Conservation (phyloP, 2,329 filamentous ascomycete species). For the Lachnellula suecica region DNA sequence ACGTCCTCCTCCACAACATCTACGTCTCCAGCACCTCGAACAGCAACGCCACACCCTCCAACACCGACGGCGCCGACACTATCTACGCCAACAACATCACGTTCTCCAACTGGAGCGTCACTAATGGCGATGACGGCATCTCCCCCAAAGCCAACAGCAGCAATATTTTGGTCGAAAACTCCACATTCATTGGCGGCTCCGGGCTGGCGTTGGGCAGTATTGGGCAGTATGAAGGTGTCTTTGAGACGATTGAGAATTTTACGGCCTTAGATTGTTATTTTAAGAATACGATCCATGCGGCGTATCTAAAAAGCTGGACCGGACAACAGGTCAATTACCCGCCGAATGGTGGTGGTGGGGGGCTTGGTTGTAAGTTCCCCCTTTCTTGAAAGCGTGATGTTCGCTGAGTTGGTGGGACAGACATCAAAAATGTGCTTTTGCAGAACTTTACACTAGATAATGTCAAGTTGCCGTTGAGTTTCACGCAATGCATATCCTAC, state of each 20-base stretch:
- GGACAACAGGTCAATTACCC: constrained; percentile 48
- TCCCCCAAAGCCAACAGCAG: constrained; percentile 55
- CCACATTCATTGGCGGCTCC: constrained; percentile 46
- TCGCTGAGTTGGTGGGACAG: not conserved
- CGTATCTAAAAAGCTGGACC: constrained; percentile 59
- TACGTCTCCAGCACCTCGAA: constrained; percentile 49
- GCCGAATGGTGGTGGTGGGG: constrained; percentile 59
- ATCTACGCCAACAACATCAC: constrained; percentile 51
- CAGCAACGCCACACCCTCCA: constrained; percentile 16
- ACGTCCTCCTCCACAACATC: constrained; percentile 48
- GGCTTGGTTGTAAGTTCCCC: constrained; percentile 40
- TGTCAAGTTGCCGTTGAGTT: constrained; percentile 32
- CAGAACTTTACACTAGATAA: constrained; percentile 32
- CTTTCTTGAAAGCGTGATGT: not conserved
- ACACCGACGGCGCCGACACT: constrained; percentile 47
- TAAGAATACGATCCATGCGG: constrained; percentile 46
- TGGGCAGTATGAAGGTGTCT: constrained; percentile 49
- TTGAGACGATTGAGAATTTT: constrained; percentile 50
- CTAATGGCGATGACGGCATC: constrained; percentile 53
- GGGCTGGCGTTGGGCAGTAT: constrained; percentile 57
- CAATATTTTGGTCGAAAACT: constrained; percentile 50
- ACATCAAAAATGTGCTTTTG: constrained; percentile 30
- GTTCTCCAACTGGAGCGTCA: constrained; percentile 47
- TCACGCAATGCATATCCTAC: constrained; percentile 40
- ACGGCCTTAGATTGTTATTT: constrained; percentile 42